phyloP scores from a whole-genome alignment of 495 filamentous ascomycete species.

The Xylaria telfairii region DNA sequence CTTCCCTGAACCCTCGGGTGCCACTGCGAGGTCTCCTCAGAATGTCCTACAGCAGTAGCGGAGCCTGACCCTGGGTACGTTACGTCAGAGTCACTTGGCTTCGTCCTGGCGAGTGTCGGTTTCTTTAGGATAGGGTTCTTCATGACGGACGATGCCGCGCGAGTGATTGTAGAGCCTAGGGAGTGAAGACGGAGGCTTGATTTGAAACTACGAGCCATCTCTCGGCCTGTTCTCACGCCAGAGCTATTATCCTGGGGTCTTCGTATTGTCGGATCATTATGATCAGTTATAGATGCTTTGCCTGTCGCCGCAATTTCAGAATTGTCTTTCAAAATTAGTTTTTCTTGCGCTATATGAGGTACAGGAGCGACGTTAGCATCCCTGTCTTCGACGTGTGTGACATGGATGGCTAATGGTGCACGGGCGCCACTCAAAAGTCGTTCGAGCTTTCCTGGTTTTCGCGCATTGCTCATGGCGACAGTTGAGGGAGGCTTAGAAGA shows the following conservation, averaged over 20 bases:
- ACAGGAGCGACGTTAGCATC: conserved; percentile 40
- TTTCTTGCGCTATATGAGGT: conserved; percentile 43
- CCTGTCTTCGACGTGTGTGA: conserved; percentile 39
- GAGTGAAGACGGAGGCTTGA: conserved; percentile 40
- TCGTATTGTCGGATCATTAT: conserved; percentile 36
- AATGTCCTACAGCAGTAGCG: neutral
- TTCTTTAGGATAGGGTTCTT: conserved; percentile 46
- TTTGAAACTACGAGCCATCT: conserved; percentile 28
- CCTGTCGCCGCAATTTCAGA: conserved; percentile 41
- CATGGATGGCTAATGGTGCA: conserved; percentile 36
- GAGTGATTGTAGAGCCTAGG: conserved; percentile 37
- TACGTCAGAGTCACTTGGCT: conserved; percentile 20
- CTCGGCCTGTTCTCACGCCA: conserved; percentile 10
- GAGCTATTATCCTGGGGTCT: conserved; percentile 20
- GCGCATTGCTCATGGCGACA: conserved; percentile 43
- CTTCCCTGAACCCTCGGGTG: neutral
- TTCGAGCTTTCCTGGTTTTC: conserved; percentile 46
- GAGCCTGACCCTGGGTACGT: neutral
- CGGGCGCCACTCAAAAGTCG: conserved; percentile 48
- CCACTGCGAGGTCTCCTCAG: conserved; percentile 6
- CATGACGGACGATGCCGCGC: conserved; percentile 37
- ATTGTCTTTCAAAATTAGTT: conserved; percentile 43
- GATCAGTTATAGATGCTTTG: conserved; percentile 47
- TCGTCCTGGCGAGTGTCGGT: conserved; percentile 36
- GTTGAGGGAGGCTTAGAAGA: conserved; percentile 4